A percentile compares a stretch with the other conserved stretches of the same genome.
Evolutionary conservation across 192 early-diverging fungal species (phyloP).

Genomic region (Entomortierella beljakovae): DNA sequence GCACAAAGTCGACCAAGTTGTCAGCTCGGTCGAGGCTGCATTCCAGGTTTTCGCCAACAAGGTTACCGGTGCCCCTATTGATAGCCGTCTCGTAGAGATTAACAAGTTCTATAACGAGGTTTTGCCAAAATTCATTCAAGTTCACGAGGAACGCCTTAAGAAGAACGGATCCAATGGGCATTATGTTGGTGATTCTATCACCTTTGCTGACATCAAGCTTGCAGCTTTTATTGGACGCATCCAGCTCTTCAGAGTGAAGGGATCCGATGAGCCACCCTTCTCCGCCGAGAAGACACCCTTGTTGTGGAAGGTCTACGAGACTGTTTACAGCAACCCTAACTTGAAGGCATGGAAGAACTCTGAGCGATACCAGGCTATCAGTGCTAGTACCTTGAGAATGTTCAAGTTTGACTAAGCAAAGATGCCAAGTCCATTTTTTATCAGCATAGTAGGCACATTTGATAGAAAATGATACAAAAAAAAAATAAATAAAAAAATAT

Average conservation of each 20-base stretch:
- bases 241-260: slow-evolving; percentile 17
- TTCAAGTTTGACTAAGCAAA: no score
- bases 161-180: slow-evolving; percentile 67
- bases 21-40: no score
- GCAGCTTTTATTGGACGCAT: slow-evolving; percentile 10
- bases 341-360: slow-evolving; percentile 16
- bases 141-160: slow-evolving; percentile 53
- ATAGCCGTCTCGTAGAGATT: slow-evolving; percentile 5
- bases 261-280: background rate
- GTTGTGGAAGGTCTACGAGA: slow-evolving; percentile 24
- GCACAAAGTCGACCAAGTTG: slow-evolving; percentile 42
- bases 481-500: no score
- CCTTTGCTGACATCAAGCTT: slow-evolving; percentile 56
- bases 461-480: no score
- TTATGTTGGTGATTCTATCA: slow-evolving; percentile 58
- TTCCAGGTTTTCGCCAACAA: background rate
- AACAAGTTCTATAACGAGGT: slow-evolving; percentile 14
- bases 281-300: slow-evolving; percentile 11
- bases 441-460: no score
- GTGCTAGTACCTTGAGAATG: background rate
- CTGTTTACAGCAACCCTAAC: background rate
- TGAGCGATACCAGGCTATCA: background rate
- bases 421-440: no score
- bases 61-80: slow-evolving; percentile 14
- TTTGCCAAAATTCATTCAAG: slow-evolving; percentile 21